A percentile compares a stretch with the other conserved stretches of the same genome.
Conservation (phyloP, 1,284 basidiomycete genomes). For the Cryptococcus hybrid region DNA sequence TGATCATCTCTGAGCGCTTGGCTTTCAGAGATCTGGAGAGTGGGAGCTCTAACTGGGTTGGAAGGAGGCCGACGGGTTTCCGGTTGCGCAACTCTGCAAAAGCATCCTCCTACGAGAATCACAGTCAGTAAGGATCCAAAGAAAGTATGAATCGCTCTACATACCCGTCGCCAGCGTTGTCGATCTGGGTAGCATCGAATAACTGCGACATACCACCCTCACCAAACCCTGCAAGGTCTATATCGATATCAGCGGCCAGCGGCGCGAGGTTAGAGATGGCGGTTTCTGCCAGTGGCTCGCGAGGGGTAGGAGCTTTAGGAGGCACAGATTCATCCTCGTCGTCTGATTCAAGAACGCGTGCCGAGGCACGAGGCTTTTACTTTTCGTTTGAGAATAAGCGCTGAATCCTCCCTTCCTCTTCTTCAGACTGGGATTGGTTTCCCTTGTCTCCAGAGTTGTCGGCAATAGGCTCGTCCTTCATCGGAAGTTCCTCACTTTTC, state of each 20-base stretch:
- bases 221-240: conserved; percentile 29
- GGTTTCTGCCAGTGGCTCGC: conserved; percentile 2
- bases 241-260: not conserved
- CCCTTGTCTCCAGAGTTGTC: conserved; percentile 6
- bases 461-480: conserved; percentile 3
- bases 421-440: conserved; percentile 1
- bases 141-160: not conserved
- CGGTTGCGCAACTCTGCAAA: conserved; percentile 30
- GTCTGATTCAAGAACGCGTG: conserved; percentile 24
- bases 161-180: conserved; percentile 2
- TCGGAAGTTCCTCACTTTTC: conserved; percentile 6
- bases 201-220: conserved; percentile 35
- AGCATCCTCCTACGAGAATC: conserved; percentile 16
- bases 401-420: conserved; percentile 16
- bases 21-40: conserved; percentile 34
- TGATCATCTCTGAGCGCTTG: conserved; percentile 42
- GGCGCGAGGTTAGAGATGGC: not conserved
- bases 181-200: conserved; percentile 36
- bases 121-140: not conserved
- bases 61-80: conserved; percentile 19
- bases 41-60: conserved; percentile 29
- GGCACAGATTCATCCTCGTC: conserved; percentile 20
- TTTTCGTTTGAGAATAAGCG: conserved; percentile 7
- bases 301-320: not conserved
- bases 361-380: conserved; percentile 9